Evolutionary conservation across 768 basidiomycete genomes (phyloP).

Genomic region (Coprinopsis sp.): DNA sequence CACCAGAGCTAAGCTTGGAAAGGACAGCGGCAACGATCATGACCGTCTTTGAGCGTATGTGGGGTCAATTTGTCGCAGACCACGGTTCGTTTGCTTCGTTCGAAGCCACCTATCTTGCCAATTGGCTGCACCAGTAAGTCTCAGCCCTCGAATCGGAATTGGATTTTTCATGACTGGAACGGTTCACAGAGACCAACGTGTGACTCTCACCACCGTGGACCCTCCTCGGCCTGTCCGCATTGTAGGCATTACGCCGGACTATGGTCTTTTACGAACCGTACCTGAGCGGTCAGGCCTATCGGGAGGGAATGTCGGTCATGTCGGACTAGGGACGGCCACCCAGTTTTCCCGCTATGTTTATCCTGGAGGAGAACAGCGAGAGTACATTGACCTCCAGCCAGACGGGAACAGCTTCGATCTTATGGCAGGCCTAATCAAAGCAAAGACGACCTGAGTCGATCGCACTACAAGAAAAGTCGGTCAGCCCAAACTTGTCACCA

Average conservation of each 20-base stretch:
- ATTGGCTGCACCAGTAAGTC: constrained; percentile 92
- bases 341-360: constrained; percentile 7
- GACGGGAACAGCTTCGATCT: constrained; percentile 97
- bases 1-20: constrained; percentile 57
- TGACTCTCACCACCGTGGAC: constrained; percentile 73
- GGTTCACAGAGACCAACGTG: constrained; percentile 65
- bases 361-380: constrained; percentile 20
- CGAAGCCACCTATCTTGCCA: constrained; percentile 67
- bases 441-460: constrained; percentile 29
- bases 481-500: too few relatives aligned
- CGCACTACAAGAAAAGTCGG: too few relatives aligned
- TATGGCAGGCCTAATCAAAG: constrained; percentile 80
- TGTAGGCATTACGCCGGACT: constrained; percentile 78
- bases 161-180: constrained; percentile 1
- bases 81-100: constrained; percentile 78
- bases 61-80: constrained; percentile 62
- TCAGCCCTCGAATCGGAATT: not conserved
- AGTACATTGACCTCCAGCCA: constrained; percentile 88
- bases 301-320: not conserved
- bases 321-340: constrained; percentile 1
- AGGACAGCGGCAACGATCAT: constrained; percentile 70
- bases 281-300: constrained; percentile 38
- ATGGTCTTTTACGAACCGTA: constrained; percentile 82
- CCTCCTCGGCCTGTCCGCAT: constrained; percentile 74
- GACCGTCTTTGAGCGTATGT: constrained; percentile 72